These are phyloP conservation scores for Fusarium penzigii DNA, from an alignment of 2,329 filamentous ascomycete species.

Conservation along the genomic window DNA sequence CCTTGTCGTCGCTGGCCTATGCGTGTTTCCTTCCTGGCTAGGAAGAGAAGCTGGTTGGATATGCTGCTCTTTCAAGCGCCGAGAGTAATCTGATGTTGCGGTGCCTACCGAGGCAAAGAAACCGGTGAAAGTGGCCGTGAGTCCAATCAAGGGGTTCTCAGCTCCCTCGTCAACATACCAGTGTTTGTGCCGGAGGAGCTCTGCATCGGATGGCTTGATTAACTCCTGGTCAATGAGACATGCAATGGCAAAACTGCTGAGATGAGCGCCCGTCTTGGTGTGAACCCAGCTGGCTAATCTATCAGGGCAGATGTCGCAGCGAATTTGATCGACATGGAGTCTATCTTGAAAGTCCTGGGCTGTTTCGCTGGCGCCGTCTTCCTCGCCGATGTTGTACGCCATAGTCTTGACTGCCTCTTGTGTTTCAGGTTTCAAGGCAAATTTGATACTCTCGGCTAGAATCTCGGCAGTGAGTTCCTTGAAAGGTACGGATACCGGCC, in stretches of 20 bases:
- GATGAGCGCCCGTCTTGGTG: conserved; percentile 51
- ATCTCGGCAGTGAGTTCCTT: conserved; percentile 59
- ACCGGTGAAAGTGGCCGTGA: conserved; percentile 62
- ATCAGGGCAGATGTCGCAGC: conserved; percentile 59
- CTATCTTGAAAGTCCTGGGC: conserved; percentile 56
- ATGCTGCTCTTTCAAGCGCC: conserved; percentile 12
- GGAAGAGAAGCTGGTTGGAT: neutral
- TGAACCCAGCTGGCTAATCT: conserved; percentile 64
- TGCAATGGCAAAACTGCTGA: conserved; percentile 63
- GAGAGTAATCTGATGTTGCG: conserved; percentile 19
- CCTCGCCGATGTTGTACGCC: conserved; percentile 52
- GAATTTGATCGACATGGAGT: conserved; percentile 53
- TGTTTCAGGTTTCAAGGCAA: conserved; percentile 52
- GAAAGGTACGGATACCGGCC: conserved; percentile 58
- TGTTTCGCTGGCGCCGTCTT: conserved; percentile 55
- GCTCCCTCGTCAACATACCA: conserved; percentile 68
- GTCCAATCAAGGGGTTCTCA: conserved; percentile 64
- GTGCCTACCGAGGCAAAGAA: conserved; percentile 60
- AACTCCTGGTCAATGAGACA: conserved; percentile 57
- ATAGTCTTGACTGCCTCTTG: conserved; percentile 41
- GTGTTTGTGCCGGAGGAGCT: conserved; percentile 48
- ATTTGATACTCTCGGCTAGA: conserved; percentile 53
- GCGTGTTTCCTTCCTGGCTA: neutral
- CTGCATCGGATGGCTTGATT: conserved; percentile 58
- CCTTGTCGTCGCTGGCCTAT: neutral